A percentile compares a stretch with the other conserved stretches of the same genome.
phyloP scores from a whole-genome alignment of 495 filamentous ascomycete genomes.

The Xylaria curta region DNA sequence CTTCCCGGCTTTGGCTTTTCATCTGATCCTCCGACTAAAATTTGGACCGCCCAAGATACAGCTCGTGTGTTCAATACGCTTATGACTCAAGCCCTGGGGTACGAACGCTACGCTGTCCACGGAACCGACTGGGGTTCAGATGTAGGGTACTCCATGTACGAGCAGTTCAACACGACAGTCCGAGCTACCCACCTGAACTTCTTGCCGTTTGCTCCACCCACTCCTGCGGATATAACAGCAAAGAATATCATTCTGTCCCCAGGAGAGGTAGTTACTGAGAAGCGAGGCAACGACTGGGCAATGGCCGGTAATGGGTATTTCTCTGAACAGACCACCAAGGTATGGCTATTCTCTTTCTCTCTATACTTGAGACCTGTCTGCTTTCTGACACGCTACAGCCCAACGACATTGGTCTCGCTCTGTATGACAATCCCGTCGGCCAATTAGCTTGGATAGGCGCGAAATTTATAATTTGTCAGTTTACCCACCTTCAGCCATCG shows the following conservation, averaged over 20 bases:
- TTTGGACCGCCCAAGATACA: neutral
- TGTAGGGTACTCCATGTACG: conserved; percentile 35
- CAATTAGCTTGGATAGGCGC: conserved; percentile 47
- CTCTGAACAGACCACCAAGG: neutral
- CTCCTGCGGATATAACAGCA: conserved; percentile 27
- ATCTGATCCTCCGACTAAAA: neutral
- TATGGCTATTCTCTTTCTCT: neutral
- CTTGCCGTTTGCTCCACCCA: conserved; percentile 30
- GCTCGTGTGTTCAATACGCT: conserved; percentile 4
- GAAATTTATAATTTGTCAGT: conserved; percentile 42
- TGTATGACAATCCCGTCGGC: conserved; percentile 48
- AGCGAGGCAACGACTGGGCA: conserved; percentile 21
- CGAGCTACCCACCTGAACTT: conserved; percentile 27
- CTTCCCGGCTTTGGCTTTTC: conserved; percentile 9
- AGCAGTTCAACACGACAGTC: conserved; percentile 30
- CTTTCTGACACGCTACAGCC: conserved; percentile 33
- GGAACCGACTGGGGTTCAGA: conserved; percentile 45
- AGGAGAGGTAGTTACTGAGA: conserved; percentile 23
- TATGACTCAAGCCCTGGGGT: conserved; percentile 32
- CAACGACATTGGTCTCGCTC: conserved; percentile 46
- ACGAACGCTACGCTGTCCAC: conserved; percentile 36
- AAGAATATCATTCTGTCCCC: conserved; percentile 26
- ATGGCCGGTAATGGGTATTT: neutral
- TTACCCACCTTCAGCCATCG: neutral
- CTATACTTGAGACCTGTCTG: neutral